Percentiles rank a stretch among this genome's conserved stretches.
phyloP scores from a whole-genome alignment of 305 asterid genomes.

The Lippia alba region DNA sequence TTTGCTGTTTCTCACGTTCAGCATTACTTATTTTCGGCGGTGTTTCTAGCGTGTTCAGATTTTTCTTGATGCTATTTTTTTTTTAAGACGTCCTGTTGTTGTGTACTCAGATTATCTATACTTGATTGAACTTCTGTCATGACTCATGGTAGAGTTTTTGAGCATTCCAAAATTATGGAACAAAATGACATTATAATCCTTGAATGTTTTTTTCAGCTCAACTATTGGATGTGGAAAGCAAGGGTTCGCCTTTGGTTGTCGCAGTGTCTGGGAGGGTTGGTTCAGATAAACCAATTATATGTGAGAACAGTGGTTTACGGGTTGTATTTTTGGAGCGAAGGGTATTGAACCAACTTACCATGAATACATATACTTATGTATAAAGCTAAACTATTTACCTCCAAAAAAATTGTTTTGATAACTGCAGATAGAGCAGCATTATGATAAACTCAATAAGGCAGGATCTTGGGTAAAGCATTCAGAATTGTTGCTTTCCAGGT shows the following conservation, averaged over 20 bases:
- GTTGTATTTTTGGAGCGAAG: conserved; percentile 99
- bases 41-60: neutral
- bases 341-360: conserved; percentile 50
- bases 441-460: conserved; percentile 95
- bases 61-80: neutral
- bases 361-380: neutral
- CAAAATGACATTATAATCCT: neutral
- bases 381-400: neutral
- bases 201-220: conserved; percentile 59
- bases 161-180: neutral
- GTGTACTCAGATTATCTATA: conserved; percentile 1
- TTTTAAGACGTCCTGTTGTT: too few species aligned
- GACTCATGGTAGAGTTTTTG: neutral
- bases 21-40: conserved; percentile 8
- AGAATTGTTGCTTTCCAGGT: conserved; percentile 94
- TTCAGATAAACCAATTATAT: conserved; percentile 84
- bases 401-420: conserved; percentile 10
- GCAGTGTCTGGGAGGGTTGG: conserved; percentile 95
- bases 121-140: neutral
- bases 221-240: conserved; percentile 83
- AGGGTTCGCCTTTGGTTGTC: conserved; percentile 87
- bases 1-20: conserved; percentile 2
- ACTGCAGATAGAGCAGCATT: conserved; percentile 94
- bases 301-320: conserved; percentile 91
- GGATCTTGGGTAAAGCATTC: conserved; percentile 99